Percentiles rank a stretch among this genome's conserved stretches.
These are phyloP conservation scores for Roridomyces roridus DNA, from an alignment of 768 basidiomycete genomes.

Conservation along the genomic window DNA sequence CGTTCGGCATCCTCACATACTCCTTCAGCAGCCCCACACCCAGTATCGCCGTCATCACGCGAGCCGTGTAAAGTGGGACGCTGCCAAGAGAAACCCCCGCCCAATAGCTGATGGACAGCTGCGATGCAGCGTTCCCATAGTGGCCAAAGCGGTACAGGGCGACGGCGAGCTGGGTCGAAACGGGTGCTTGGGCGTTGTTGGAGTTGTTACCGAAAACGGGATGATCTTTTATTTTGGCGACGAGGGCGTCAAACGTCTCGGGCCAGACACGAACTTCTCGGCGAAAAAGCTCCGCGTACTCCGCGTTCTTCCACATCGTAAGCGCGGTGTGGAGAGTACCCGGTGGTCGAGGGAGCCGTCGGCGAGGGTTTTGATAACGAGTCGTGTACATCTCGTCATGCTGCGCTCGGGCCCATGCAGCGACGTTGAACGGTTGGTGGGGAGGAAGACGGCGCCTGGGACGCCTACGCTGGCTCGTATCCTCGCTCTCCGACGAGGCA, in stretches of 20 bases:
- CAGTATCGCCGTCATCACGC: conserved; percentile 13
- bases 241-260: background rate
- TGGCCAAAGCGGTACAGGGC: conserved; percentile 27
- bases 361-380: too few species aligned
- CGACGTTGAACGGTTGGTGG: too few species aligned
- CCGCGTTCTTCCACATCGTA: too few species aligned
- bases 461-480: too few species aligned
- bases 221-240: background rate
- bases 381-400: too few species aligned
- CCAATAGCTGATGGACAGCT: conserved; percentile 22
- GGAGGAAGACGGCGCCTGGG: too few species aligned
- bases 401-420: too few species aligned
- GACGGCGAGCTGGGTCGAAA: conserved; percentile 24
- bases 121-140: conserved; percentile 22
- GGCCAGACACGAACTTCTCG: background rate
- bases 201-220: conserved; percentile 27
- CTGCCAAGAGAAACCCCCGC: conserved; percentile 22
- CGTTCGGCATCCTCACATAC: too few species aligned
- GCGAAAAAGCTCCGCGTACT: background rate
- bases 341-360: too few species aligned
- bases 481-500: too few species aligned
- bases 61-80: conserved; percentile 8
- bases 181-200: conserved; percentile 17
- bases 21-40: too few species aligned
- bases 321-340: too few species aligned